These are phyloP conservation scores for Leccinum insigne DNA, from an alignment of 1,284 basidiomycete genomes.

Conservation along the genomic window DNA sequence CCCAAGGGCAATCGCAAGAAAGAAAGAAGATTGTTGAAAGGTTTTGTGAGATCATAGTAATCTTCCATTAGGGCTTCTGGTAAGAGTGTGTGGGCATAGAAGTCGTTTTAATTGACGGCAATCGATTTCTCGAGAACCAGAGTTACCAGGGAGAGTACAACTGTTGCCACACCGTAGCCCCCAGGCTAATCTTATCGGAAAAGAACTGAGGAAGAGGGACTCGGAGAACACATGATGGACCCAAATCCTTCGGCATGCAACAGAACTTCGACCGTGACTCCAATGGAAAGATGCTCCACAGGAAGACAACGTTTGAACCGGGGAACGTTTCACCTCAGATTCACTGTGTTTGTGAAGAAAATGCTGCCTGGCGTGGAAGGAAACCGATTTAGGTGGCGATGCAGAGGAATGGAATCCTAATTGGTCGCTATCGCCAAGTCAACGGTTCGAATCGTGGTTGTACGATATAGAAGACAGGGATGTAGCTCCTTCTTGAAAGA, in stretches of 20 bases:
- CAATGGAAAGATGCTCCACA: background rate
- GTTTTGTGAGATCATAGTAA: background rate
- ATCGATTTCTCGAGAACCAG: background rate
- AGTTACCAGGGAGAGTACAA: background rate
- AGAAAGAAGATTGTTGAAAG: background rate
- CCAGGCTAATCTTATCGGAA: background rate
- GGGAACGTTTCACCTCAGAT: background rate
- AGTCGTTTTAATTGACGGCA: background rate
- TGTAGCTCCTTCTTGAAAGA: background rate
- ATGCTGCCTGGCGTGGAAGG: background rate
- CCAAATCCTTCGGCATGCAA: background rate
- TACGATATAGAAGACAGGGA: background rate
- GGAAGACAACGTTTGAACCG: background rate
- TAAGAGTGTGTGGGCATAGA: background rate
- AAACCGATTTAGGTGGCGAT: background rate
- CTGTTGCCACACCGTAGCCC: background rate
- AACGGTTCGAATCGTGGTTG: background rate
- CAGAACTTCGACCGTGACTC: background rate
- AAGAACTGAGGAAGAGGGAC: background rate
- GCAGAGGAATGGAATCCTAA: background rate
- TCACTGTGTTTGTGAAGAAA: background rate
- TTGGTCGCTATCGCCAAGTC: background rate
- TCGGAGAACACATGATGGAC: background rate
- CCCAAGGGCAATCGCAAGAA: background rate
- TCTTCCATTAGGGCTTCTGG: background rate